Evolutionary conservation across 257 asterid species (phyloP).

Genomic region (Solanum gracilifrons): DNA sequence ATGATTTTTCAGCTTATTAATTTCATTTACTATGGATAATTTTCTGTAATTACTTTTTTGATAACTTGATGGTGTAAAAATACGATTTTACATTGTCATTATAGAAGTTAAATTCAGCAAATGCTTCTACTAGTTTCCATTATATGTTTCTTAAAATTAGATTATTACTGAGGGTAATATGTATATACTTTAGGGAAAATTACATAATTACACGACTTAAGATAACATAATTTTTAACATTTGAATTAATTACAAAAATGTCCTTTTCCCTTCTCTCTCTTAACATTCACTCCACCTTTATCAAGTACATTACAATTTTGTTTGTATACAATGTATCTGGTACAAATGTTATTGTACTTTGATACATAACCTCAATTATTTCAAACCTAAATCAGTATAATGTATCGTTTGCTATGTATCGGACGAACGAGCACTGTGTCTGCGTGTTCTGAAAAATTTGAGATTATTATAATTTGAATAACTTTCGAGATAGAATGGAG

Average conservation of each 20-base stretch:
- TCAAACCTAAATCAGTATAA: no score
- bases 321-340: no score
- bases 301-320: no score
- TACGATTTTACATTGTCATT: neutral
- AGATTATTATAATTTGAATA: no score
- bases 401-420: neutral
- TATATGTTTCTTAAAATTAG: neutral
- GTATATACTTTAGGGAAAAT: no score
- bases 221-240: neutral
- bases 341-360: no score
- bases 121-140: neutral
- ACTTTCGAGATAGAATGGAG: no score
- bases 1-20: neutral
- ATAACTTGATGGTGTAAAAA: neutral
- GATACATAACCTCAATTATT: no score
- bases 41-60: neutral
- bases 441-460: fast-evolving
- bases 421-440: neutral
- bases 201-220: no score
- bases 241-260: neutral
- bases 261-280: neutral
- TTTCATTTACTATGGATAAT: neutral
- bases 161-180: neutral
- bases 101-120: neutral
- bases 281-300: neutral